phyloP scores from a whole-genome alignment of 495 filamentous ascomycete genomes.

The Clohesyomyces aquaticus region DNA sequence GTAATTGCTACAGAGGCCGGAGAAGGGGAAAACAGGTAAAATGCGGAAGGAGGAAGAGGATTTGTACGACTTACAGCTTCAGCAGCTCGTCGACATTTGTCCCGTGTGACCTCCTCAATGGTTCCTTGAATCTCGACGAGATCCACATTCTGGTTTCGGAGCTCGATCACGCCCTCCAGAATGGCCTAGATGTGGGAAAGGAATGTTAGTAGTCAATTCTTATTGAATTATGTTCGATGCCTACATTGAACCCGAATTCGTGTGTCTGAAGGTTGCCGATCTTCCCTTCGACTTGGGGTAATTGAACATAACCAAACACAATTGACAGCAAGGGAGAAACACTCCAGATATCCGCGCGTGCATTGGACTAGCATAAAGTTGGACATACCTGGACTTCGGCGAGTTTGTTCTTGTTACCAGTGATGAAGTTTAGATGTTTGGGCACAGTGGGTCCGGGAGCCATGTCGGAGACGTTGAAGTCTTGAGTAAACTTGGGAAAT shows the following conservation, averaged over 20 bases:
- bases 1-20: too few relatives aligned
- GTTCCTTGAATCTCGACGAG: conserved; percentile 89
- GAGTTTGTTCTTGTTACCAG: conserved; percentile 92
- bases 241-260: too few relatives aligned
- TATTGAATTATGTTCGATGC: neutral
- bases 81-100: conserved; percentile 83
- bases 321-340: too few relatives aligned
- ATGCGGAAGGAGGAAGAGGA: too few relatives aligned
- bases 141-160: conserved; percentile 75
- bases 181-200: conserved; percentile 66
- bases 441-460: conserved; percentile 42
- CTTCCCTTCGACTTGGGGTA: too few relatives aligned
- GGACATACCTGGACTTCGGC: conserved; percentile 53
- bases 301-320: too few relatives aligned
- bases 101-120: conserved; percentile 84
- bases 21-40: too few relatives aligned
- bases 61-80: conserved; percentile 64
- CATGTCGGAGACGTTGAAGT: conserved; percentile 26
- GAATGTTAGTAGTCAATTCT: neutral
- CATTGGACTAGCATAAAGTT: neutral
- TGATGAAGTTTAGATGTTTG: conserved; percentile 83
- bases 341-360: too few relatives aligned
- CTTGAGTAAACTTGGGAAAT: conserved; percentile 17
- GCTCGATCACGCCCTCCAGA: conserved; percentile 69
- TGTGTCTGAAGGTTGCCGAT: too few relatives aligned